phyloP scores from a whole-genome alignment of 495 filamentous ascomycete genomes.

The Glarea lozoyensis region DNA sequence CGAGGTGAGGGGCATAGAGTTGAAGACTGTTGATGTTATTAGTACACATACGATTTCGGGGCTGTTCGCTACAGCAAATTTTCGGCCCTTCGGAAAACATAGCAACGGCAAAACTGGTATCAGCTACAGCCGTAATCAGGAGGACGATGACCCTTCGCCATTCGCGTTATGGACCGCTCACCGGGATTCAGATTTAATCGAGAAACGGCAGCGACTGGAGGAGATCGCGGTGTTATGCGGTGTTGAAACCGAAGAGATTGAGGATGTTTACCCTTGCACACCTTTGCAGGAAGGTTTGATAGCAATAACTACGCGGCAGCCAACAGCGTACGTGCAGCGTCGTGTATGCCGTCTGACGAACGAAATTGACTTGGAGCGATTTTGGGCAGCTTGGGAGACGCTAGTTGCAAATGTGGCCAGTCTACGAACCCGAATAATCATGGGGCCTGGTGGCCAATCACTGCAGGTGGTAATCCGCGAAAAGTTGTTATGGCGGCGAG shows the following conservation, averaged over 20 bases:
- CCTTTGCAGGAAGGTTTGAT: conserved; percentile 63
- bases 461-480: not conserved
- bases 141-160: not conserved
- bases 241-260: conserved; percentile 30
- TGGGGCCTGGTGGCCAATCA: not conserved
- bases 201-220: not conserved
- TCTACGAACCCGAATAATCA: not conserved
- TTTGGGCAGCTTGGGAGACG: conserved; percentile 39
- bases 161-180: not conserved
- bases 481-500: not conserved
- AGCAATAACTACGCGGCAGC: conserved; percentile 44
- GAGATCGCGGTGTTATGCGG: not conserved
- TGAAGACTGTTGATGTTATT: not conserved
- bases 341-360: conserved; percentile 30
- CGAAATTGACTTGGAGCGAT: conserved; percentile 29
- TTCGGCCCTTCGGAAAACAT: not conserved
- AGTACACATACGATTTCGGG: not conserved
- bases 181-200: not conserved
- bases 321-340: conserved; percentile 32
- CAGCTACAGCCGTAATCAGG: not conserved
- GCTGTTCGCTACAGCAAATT: not conserved
- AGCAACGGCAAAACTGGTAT: not conserved
- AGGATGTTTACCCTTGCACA: conserved; percentile 61
- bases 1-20: not conserved
- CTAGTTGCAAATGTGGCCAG: not conserved